Base-by-base conservation (phyloP, 495 filamentous ascomycete species). In the Daldinia grandis region DNA sequence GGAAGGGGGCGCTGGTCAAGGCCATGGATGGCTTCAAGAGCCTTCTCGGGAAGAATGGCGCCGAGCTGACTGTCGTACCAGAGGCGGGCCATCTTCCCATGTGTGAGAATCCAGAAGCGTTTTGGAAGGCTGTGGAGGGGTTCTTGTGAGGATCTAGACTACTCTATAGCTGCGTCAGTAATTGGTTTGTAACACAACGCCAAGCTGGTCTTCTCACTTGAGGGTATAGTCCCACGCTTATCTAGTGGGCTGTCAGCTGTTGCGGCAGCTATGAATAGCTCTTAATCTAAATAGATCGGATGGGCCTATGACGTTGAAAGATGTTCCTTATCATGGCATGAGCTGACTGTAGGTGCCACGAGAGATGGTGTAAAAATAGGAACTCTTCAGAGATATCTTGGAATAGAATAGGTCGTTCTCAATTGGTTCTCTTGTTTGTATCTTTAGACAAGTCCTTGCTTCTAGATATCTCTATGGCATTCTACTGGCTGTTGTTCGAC, bases 11-110 rank as follows among this genome's bases (percentile, higher is more conserved):
- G 1, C 75, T 95, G 44, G 91, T 92, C 0, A 87, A 87, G 78
- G 90, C 90, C 1, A 94, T 94, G 92, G 86, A 87, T 58, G 87
- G 89, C 28, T 93, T 94, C 83, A 87, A 84, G 62, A 80, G 78
- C 0, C 76, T 81, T 51, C 74, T 91, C 62, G 87, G 86, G 4
- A 59, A 67, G 5, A 75, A 76, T 0, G 87, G 83, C 1, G 85
- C 86, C 0, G 84, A 87, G 74, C 80, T 90, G 62, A 85, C 81
- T 75, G 75, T 89, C 56, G 85, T 94, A 56, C 85, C 89, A 1
- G 77, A 81, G 25, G 89, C 91, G 0, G 92, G 92, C 0, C 92
- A 95, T 81, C 77, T 95, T 79, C 92, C 92, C 4, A 95, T 95
- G 92, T 88, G 87, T 37, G 92, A 95, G 82, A 86, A 90, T 65